Conservation (phyloP, 129 eudicot genomes). For the Flaveria ramosissima region DNA sequence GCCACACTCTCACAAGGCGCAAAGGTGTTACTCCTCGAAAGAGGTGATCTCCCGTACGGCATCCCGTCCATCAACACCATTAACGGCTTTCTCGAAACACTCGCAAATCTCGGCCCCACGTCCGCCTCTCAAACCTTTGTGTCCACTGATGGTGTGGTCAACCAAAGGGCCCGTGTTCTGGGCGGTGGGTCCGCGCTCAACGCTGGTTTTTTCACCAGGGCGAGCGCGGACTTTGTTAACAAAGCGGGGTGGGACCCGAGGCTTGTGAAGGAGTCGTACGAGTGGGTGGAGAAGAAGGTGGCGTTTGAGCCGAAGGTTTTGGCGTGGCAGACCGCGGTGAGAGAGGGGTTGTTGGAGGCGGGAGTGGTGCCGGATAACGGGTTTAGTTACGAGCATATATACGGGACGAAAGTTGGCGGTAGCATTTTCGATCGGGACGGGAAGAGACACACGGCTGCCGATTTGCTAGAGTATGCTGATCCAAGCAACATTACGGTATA, state of each 20-base stretch:
- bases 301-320: slow-evolving; percentile 60
- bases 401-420: slow-evolving; percentile 85
- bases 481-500: slow-evolving; percentile 50
- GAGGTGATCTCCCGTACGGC: slow-evolving; percentile 71
- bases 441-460: slow-evolving; percentile 79
- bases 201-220: slow-evolving; percentile 81
- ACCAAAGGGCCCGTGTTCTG: slow-evolving; percentile 69
- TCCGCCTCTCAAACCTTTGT: slow-evolving; percentile 70
- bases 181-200: slow-evolving; percentile 86
- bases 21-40: slow-evolving; percentile 64
- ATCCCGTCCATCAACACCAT: slow-evolving; percentile 49
- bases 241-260: slow-evolving; percentile 52
- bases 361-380: slow-evolving; percentile 66
- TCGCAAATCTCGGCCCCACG: slow-evolving; percentile 54
- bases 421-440: slow-evolving; percentile 70
- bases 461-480: slow-evolving; percentile 73
- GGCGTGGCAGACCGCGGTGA: slow-evolving; percentile 80
- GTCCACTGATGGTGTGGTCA: slow-evolving; percentile 85
- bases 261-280: slow-evolving; percentile 60
- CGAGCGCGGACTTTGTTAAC: slow-evolving; percentile 44
- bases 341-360: slow-evolving; percentile 70
- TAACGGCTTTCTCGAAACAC: slow-evolving; percentile 43
- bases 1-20: slow-evolving; percentile 72
- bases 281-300: slow-evolving; percentile 77
- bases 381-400: slow-evolving; percentile 57